A percentile compares a stretch with the other conserved stretches of the same genome.
Conservation (phyloP, 169 alveolate species). For the Theileria equi region DNA sequence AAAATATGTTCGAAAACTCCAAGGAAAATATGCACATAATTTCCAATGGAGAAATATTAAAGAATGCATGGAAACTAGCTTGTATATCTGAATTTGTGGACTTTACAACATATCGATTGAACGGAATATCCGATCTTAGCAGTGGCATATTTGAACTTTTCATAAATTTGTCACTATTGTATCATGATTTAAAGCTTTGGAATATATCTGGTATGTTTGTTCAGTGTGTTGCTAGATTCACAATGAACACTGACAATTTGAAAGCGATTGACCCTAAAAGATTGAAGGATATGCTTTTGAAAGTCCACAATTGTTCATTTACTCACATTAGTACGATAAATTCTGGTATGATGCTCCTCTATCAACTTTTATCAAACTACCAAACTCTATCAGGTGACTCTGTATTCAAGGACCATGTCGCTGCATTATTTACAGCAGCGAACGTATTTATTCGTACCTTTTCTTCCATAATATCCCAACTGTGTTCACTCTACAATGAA, state of each 20-base stretch:
- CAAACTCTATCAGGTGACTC: background rate
- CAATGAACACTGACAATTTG: constrained; percentile 21
- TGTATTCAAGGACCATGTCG: constrained; percentile 3
- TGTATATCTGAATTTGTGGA: constrained; percentile 47
- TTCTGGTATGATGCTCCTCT: constrained; percentile 26
- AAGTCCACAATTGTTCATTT: background rate
- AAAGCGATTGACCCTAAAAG: constrained; percentile 8
- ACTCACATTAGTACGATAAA: background rate
- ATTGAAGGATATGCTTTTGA: constrained; percentile 3
- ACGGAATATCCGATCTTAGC: background rate
- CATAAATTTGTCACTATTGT: constrained; percentile 7
- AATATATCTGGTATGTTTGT: constrained; percentile 49
- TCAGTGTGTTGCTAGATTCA: constrained; percentile 30
- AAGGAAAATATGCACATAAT: constrained; percentile 22
- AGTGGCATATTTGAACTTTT: constrained; percentile 15
- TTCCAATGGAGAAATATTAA: constrained; percentile 18
- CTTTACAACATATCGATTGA: background rate
- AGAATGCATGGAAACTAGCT: constrained; percentile 46
- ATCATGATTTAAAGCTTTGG: constrained; percentile 8
- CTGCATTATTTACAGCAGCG: too few relatives aligned
- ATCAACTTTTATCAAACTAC: constrained; percentile 27
- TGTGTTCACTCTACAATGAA: too few relatives aligned
- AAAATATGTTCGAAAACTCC: background rate
- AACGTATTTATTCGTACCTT: too few relatives aligned
- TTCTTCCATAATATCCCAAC: too few relatives aligned